phyloP scores from a whole-genome alignment of 768 basidiomycete genomes.

The Leccinum disarticulatum region DNA sequence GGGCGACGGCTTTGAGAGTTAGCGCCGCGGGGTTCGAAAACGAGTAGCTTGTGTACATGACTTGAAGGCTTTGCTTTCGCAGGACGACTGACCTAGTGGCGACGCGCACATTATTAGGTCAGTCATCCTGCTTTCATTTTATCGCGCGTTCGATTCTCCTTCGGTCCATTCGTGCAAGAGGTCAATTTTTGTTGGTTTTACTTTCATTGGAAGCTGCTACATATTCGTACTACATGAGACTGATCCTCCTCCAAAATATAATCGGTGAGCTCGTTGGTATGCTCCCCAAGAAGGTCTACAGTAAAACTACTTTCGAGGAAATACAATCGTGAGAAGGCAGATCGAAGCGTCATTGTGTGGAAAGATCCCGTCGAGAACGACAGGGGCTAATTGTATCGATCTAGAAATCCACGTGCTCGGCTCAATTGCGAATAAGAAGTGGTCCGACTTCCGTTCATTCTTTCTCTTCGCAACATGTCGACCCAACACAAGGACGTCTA shows the following conservation, averaged over 20 bases:
- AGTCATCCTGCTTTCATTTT: not conserved
- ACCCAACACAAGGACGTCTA: conserved; percentile 58
- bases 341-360: no score
- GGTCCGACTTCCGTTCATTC: not conserved
- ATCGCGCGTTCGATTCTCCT: conserved; percentile 1
- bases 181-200: no score
- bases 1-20: not conserved
- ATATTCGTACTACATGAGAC: no score
- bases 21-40: conserved; percentile 18
- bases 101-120: not conserved
- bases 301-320: no score
- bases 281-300: no score
- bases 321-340: no score
- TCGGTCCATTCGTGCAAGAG: not conserved
- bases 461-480: conserved; percentile 13
- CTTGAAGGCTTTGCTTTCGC: not conserved
- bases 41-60: not conserved
- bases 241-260: no score
- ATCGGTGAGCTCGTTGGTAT: no score
- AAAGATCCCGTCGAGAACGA: no score
- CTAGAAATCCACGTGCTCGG: conserved; percentile 6
- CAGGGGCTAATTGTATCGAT: not conserved
- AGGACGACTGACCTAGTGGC: conserved; percentile 7
- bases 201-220: no score
- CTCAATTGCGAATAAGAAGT: conserved; percentile 8